Conservation (phyloP, 2,329 filamentous ascomycete species). For the Pseudocercospora crystallina region DNA sequence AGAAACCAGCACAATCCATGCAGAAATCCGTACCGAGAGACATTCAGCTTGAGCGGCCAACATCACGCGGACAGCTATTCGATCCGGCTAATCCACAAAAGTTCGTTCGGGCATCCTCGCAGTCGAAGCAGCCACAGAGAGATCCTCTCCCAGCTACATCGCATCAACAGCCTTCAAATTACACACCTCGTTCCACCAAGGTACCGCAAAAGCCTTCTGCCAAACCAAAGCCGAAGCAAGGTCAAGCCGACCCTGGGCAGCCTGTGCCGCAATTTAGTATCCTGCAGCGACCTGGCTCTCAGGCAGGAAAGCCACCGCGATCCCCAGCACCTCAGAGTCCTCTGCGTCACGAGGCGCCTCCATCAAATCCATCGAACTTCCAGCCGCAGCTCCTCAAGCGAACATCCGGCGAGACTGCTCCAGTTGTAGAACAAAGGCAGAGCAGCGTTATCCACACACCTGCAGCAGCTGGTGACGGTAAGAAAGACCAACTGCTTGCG, state of each 20-base stretch:
- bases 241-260: constrained; percentile 8
- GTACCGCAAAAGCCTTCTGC: constrained; percentile 13
- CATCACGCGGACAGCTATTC: constrained; percentile 22
- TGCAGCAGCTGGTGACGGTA: constrained; percentile 17
- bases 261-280: constrained; percentile 30
- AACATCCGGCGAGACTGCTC: constrained; percentile 20
- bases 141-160: background rate
- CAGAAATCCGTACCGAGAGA: constrained; percentile 6
- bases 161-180: background rate
- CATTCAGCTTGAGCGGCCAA: constrained; percentile 17
- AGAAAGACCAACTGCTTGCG: constrained; percentile 31
- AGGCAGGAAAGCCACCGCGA: constrained; percentile 16
- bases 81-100: constrained; percentile 25
- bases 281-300: constrained; percentile 29
- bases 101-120: constrained; percentile 10
- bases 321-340: constrained; percentile 24
- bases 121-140: constrained; percentile 13
- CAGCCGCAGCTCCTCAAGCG: constrained; percentile 34
- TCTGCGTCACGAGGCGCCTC: constrained; percentile 24
- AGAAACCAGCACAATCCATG: constrained; percentile 1
- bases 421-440: constrained; percentile 9
- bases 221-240: constrained; percentile 12
- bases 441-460: constrained; percentile 1
- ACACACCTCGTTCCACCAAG: constrained; percentile 2
- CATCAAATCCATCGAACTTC: constrained; percentile 22